Percentiles rank a stretch among this genome's conserved stretches.
Conservation (phyloP, 2,329 filamentous ascomycete species). For the Penicillium sp. region DNA sequence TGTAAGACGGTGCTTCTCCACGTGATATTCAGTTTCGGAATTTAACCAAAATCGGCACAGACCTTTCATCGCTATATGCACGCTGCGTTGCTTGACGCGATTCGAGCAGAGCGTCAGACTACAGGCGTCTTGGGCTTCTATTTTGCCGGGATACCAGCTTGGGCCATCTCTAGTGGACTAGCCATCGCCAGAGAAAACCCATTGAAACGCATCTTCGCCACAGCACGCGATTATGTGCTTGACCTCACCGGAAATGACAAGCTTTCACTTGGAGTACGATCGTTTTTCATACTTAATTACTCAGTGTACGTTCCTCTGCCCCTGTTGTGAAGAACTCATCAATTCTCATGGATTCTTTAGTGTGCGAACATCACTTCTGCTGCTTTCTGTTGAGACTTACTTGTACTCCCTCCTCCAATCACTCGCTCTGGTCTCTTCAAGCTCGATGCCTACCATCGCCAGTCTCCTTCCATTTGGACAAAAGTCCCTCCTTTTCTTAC, state of each 20-base stretch:
- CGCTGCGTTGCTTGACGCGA: constrained; percentile 31
- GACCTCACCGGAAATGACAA: constrained; percentile 19
- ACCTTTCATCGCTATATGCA: constrained; percentile 36
- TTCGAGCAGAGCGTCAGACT: constrained; percentile 31
- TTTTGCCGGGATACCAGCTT: constrained; percentile 38
- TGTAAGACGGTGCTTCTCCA: constrained; percentile 20
- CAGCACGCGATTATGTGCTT: constrained; percentile 23
- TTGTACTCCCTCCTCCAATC: constrained; percentile 41
- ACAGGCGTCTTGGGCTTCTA: constrained; percentile 34
- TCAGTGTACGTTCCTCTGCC: constrained; percentile 23
- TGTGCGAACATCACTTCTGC: constrained; percentile 29
- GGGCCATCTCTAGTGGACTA: constrained; percentile 32
- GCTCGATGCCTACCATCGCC: constrained; percentile 25
- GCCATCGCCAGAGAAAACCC: constrained; percentile 36
- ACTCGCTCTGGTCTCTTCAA: constrained; percentile 35
- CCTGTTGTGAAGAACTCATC: no score
- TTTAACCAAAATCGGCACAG: constrained; percentile 14
- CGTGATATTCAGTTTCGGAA: no score
- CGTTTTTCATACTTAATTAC: constrained; percentile 23
- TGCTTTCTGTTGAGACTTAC: constrained; percentile 37
- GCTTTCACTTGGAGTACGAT: constrained; percentile 22
- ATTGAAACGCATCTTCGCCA: constrained; percentile 29
- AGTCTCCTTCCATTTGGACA: constrained; percentile 35
- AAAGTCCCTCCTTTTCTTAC: constrained; percentile 31
- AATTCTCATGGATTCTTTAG: constrained; percentile 24